Conservation (phyloP, 2,329 filamentous ascomycete genomes). For the Alternaria sp. region DNA sequence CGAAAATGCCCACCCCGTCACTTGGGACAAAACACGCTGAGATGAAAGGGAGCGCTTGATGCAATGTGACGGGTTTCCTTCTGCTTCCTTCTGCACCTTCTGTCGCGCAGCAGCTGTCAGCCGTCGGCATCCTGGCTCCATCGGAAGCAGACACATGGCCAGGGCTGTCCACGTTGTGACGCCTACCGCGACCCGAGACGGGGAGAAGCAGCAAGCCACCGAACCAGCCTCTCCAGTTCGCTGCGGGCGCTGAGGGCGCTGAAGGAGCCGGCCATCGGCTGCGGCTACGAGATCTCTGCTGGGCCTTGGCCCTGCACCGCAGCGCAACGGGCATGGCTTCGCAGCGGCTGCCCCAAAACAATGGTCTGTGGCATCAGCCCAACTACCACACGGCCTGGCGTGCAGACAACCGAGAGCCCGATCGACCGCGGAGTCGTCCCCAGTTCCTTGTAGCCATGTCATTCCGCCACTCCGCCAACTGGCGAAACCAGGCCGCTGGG, state of each 20-base stretch:
- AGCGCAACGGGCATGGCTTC: constrained; percentile 26
- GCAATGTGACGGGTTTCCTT: constrained; percentile 3
- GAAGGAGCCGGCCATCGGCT: constrained; percentile 26
- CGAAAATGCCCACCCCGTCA: constrained; percentile 14
- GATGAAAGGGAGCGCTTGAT: constrained; percentile 26
- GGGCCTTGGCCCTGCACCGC: constrained; percentile 19
- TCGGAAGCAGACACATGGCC: constrained; percentile 1
- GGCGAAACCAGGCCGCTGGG: constrained; percentile 40
- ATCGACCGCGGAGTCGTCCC: constrained; percentile 36
- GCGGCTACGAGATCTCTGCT: constrained; percentile 36
- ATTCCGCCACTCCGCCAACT: constrained; percentile 18
- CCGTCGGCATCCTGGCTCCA: constrained; percentile 1
- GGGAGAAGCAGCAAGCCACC: constrained; percentile 28
- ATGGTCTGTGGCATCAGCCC: constrained; percentile 29
- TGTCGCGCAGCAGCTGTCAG: constrained; percentile 16
- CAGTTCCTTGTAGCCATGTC: constrained; percentile 31
- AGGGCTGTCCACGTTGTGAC: constrained; percentile 30
- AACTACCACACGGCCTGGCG: constrained; percentile 24
- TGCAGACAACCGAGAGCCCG: constrained; percentile 28
- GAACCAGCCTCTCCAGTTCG: constrained; percentile 19
- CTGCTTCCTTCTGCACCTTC: constrained; percentile 1
- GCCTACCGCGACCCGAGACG: constrained; percentile 30
- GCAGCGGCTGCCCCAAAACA: constrained; percentile 34
- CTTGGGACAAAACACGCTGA: constrained; percentile 23
- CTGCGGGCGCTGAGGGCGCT: constrained; percentile 16